Conservation (phyloP, 495 filamentous ascomycete species). For the Aspergillus sparsus region DNA sequence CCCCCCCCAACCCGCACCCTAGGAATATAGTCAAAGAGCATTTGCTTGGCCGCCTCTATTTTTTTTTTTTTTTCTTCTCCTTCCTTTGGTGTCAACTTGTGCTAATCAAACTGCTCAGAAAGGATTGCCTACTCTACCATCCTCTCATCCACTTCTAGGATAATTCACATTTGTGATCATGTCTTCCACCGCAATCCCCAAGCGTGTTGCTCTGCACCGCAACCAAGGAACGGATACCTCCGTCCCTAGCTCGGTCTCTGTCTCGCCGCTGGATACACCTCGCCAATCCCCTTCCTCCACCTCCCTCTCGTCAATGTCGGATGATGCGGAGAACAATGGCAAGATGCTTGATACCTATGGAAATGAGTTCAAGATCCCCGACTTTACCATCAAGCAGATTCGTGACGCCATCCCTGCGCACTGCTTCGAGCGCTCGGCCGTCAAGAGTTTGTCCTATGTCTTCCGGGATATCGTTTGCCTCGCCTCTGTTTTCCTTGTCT, state of each 20-base stretch:
- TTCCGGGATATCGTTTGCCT: conserved; percentile 59
- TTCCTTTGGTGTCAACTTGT: neutral
- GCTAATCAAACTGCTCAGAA: too few relatives aligned
- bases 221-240: conserved; percentile 59
- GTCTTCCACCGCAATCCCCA: conserved; percentile 60
- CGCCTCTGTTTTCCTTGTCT: conserved; percentile 60
- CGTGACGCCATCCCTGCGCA: conserved; percentile 61
- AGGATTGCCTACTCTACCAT: neutral
- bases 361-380: conserved; percentile 69
- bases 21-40: too few relatives aligned
- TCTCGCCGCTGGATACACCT: conserved; percentile 69
- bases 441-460: conserved; percentile 61
- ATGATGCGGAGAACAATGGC: conserved; percentile 46
- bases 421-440: conserved; percentile 68
- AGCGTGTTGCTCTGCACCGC: conserved; percentile 53
- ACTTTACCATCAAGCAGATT: conserved; percentile 72
- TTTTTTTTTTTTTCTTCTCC: neutral
- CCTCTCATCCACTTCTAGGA: neutral
- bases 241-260: conserved; percentile 59
- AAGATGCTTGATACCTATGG: conserved; percentile 68
- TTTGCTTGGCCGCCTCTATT: too few relatives aligned
- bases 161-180: conserved; percentile 34
- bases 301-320: conserved; percentile 86
- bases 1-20: too few relatives aligned
- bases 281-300: conserved; percentile 80